Evolutionary conservation across 2,329 filamentous ascomycete species (phyloP), one percentile per base, ranked within the genome.

Genomic region (Trichoderma hamatum): DNA sequence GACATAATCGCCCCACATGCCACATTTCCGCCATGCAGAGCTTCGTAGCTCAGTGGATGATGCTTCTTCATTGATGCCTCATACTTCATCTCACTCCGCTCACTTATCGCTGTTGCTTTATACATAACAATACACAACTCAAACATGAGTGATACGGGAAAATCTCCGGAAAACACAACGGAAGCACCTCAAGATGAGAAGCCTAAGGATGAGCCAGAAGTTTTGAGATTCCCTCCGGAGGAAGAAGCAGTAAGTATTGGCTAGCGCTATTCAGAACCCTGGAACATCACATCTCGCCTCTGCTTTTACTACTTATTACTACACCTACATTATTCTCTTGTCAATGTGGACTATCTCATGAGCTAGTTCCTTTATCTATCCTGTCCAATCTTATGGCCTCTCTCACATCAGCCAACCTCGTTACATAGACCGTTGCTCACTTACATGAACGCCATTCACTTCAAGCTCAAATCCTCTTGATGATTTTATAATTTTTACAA

Each of bases 181-280:
- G 24, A 63, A 13, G 51, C 28, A 13, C 46, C 55, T 26, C 60
- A 54, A 21, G 28, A 68, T 14, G n/a, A 58, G 13, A 58, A 70
- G 0, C 51, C 67, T 7, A 19, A 52, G 14, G 73, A 73, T 30
- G 75, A 73, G 46, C 65, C 68, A 0, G 76, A 78, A n/a, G 73
- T 74, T 65, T 60, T 76, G 28, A 71, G 78, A 76, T 86, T 88
- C 72, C 77, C 85, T 0, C 83, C 85, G 1, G 85, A 88, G 68
- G 85, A 89, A 75, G 87, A 89, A 80, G 82, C 83, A 73, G 86
- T 85, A 81, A 76, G 84, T 43, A 1, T 14, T 24, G 2, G 21
- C 0, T 39, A 28, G 11, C 21, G 1, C 11, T 39, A 30, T 30
- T 52, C 26, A 63, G 51, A 43, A 26, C 51, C 58, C 51, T 21